Evolutionary conservation across 352 stramenopile genomes (phyloP).

Genomic region (Globisporangium echinulatum): DNA sequence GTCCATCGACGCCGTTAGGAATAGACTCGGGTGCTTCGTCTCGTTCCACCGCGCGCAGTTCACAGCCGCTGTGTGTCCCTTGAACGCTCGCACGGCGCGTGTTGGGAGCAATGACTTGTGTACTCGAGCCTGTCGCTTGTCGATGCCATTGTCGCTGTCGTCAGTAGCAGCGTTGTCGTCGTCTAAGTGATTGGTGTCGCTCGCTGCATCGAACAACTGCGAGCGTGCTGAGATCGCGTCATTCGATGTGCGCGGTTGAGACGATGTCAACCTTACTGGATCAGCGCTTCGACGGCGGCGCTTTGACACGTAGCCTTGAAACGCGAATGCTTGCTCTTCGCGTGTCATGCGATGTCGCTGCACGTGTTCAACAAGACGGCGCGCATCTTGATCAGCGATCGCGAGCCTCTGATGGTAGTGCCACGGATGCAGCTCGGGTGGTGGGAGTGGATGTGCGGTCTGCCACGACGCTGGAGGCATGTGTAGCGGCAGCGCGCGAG

Average conservation of each 20-base stretch:
- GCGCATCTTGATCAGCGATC: neutral
- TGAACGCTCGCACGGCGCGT: slow-evolving; percentile 6
- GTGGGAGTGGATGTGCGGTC: too few relatives aligned
- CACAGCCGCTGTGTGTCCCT: slow-evolving; percentile 22
- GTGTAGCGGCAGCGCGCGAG: too few relatives aligned
- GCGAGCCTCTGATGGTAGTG: neutral
- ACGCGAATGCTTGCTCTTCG: slow-evolving; percentile 21
- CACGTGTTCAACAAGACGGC: neutral
- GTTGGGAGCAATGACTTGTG: neutral
- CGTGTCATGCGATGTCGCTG: slow-evolving; percentile 7
- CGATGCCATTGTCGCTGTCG: neutral
- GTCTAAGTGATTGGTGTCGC: neutral
- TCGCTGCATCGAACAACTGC: slow-evolving; percentile 2
- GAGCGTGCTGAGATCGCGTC: too few relatives aligned
- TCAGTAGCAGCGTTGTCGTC: neutral
- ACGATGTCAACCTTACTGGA: neutral
- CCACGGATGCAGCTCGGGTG: neutral
- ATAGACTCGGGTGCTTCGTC: slow-evolving; percentile 16
- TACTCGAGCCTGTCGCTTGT: neutral
- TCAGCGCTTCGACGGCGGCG: slow-evolving; percentile 6
- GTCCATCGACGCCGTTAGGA: slow-evolving; percentile 64
- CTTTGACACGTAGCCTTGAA: slow-evolving; percentile 28
- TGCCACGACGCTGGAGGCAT: too few relatives aligned
- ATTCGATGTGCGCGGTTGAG: neutral
- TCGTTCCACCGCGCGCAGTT: slow-evolving; percentile 43